phyloP scores from a whole-genome alignment of 352 stramenopile species.

The Globisporangium camurandrum region DNA sequence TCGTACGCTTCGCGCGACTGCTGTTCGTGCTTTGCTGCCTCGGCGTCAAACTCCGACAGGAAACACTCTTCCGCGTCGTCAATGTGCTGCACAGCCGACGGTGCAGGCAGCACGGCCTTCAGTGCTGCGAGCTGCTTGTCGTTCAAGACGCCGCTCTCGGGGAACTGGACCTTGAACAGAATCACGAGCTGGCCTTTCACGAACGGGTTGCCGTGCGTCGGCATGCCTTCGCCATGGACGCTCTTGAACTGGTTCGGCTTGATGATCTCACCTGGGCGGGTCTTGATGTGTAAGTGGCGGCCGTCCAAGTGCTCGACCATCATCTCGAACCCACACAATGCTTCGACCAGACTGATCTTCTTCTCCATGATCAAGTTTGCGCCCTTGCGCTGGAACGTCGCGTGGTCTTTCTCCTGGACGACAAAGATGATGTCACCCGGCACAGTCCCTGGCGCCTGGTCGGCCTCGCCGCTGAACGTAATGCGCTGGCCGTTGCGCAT shows the following conservation, averaged over 20 bases:
- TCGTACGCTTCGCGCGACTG: slow-evolving; percentile 77
- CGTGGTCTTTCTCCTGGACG: slow-evolving; percentile 96
- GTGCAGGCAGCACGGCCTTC: slow-evolving; percentile 46
- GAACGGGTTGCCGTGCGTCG: slow-evolving; percentile 95
- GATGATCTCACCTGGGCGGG: slow-evolving; percentile 89
- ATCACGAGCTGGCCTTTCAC: slow-evolving; percentile 98
- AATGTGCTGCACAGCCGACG: slow-evolving; percentile 35
- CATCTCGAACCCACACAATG: slow-evolving; percentile 87
- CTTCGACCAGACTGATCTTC: slow-evolving; percentile 93
- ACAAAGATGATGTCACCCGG: slow-evolving; percentile 96
- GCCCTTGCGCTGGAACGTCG: slow-evolving; percentile 94
- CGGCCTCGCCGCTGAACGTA: slow-evolving; percentile 93
- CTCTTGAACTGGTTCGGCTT: slow-evolving; percentile 91
- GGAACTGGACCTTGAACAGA: slow-evolving; percentile 96
- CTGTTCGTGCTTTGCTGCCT: slow-evolving; percentile 79
- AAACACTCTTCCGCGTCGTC: slow-evolving; percentile 74
- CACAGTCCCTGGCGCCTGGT: slow-evolving; percentile 91
- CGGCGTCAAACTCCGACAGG: slow-evolving; percentile 91
- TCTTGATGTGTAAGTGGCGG: slow-evolving; percentile 90
- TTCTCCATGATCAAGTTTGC: slow-evolving; percentile 96
- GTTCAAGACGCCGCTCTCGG: slow-evolving; percentile 81
- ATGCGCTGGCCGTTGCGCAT: slow-evolving; percentile 98
- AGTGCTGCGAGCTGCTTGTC: slow-evolving; percentile 79
- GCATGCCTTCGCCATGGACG: slow-evolving; percentile 97
- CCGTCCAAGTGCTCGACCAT: slow-evolving; percentile 92